Evolutionary conservation across 495 filamentous ascomycete species (phyloP).

Genomic region (Pseudevernia furfuracea): DNA sequence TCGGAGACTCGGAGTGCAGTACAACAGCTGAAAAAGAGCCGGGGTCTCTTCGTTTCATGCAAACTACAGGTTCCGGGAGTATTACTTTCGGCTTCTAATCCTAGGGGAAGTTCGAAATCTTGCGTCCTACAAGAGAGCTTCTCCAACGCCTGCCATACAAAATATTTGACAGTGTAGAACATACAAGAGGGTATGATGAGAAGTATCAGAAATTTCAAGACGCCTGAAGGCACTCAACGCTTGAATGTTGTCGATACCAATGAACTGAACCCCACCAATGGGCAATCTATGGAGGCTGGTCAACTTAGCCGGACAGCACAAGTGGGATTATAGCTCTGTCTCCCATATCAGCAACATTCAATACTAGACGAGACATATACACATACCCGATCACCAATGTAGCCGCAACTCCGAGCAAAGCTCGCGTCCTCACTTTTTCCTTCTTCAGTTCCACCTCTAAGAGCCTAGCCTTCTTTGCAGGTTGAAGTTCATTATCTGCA

Average conservation of each 20-base stretch:
- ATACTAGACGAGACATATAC: not conserved
- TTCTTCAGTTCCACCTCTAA: constrained; percentile 68
- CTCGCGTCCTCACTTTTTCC: constrained; percentile 73
- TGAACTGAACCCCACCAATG: not conserved
- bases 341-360: constrained; percentile 17
- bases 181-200: constrained; percentile 16
- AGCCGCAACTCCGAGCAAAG: constrained; percentile 74
- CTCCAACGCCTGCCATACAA: constrained; percentile 10
- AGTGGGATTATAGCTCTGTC: constrained; percentile 50
- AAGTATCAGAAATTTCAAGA: not conserved
- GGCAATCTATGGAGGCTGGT: constrained; percentile 3
- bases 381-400: constrained; percentile 85
- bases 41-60: not conserved
- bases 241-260: not conserved
- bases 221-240: constrained; percentile 4
- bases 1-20: not conserved
- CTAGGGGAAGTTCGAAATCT: not conserved
- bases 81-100: constrained; percentile 15
- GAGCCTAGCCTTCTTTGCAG: constrained; percentile 66
- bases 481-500: constrained; percentile 39
- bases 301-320: constrained; percentile 22
- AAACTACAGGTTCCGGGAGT: not conserved
- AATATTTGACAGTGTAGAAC: constrained; percentile 7
- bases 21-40: not conserved
- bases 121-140: constrained; percentile 2